Percentiles rank a stretch among this genome's conserved stretches.
These are phyloP conservation scores for Coniosporium tulheliwenetii DNA, from an alignment of 2,329 filamentous ascomycete species.

Conservation along the genomic window DNA sequence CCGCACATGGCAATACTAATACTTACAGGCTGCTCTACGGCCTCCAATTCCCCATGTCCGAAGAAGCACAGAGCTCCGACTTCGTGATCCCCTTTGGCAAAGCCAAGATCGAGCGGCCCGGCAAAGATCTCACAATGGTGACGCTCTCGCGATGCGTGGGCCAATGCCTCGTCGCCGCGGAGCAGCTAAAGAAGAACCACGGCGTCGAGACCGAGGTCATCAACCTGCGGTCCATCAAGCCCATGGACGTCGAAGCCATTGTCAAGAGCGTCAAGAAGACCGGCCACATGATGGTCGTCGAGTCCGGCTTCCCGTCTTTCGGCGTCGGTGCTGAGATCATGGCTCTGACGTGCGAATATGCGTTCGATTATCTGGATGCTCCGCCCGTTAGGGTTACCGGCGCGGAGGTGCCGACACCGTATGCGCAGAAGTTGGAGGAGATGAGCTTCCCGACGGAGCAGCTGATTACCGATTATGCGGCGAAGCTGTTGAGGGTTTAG, in stretches of 20 bases:
- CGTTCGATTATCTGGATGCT: constrained; percentile 91
- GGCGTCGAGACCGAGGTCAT: constrained; percentile 92
- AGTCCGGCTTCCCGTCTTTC: constrained; percentile 92
- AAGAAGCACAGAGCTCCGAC: constrained; percentile 87
- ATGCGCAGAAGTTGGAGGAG: constrained; percentile 83
- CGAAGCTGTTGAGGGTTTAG: constrained; percentile 64
- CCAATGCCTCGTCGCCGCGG: constrained; percentile 74
- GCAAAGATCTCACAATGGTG: constrained; percentile 93
- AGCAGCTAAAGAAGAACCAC: constrained; percentile 89
- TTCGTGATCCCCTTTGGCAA: constrained; percentile 97
- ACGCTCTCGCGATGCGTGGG: constrained; percentile 90
- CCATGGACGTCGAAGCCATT: constrained; percentile 87
- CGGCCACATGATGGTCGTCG: constrained; percentile 73
- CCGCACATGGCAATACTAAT: constrained; percentile 8
- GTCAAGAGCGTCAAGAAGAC: constrained; percentile 99
- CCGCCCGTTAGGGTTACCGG: constrained; percentile 89
- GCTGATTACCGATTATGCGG: constrained; percentile 74
- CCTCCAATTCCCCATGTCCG: constrained; percentile 90
- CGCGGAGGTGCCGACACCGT: constrained; percentile 93
- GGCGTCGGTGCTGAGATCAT: constrained; percentile 88
- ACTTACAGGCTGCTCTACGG: constrained; percentile 60
- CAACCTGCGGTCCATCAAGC: constrained; percentile 96
- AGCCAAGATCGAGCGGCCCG: constrained; percentile 93
- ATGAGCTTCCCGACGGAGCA: constrained; percentile 87
- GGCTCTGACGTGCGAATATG: constrained; percentile 91